These are phyloP conservation scores for Naganishia sp. DNA, from an alignment of 1,284 basidiomycete species.

Conservation along the genomic window DNA sequence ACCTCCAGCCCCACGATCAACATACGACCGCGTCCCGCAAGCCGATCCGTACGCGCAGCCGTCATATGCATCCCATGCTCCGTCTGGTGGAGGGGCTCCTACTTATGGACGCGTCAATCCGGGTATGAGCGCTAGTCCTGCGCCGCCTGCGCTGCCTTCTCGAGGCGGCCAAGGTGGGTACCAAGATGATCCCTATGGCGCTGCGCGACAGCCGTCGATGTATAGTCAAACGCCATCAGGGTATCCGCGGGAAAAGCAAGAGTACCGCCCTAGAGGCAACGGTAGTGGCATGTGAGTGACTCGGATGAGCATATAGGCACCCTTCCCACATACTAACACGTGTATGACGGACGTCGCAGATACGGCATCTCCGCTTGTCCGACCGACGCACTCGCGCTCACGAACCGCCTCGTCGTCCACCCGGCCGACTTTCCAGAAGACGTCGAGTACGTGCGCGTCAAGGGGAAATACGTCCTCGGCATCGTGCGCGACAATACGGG, in stretches of 20 bases:
- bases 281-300: constrained; percentile 27
- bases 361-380: constrained; percentile 55
- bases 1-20: constrained; percentile 9
- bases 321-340: constrained; percentile 4
- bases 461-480: constrained; percentile 68
- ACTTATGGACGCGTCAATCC: background rate
- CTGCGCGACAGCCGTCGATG: background rate
- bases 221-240: background rate
- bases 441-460: constrained; percentile 72
- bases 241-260: constrained; percentile 25
- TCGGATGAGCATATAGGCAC: background rate
- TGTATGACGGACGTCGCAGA: constrained; percentile 35
- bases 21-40: constrained; percentile 15
- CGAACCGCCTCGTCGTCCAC: constrained; percentile 79
- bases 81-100: background rate
- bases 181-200: constrained; percentile 21
- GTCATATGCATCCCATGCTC: constrained; percentile 18
- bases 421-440: constrained; percentile 67
- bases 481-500: constrained; percentile 68
- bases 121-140: background rate
- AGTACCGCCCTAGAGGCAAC: constrained; percentile 13
- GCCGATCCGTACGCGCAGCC: constrained; percentile 34
- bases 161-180: constrained; percentile 6
- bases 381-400: constrained; percentile 64
- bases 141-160: constrained; percentile 10